These are phyloP conservation scores for Moricandia arvensis DNA, from an alignment of 345 rosid genomes.

Conservation along the genomic window DNA sequence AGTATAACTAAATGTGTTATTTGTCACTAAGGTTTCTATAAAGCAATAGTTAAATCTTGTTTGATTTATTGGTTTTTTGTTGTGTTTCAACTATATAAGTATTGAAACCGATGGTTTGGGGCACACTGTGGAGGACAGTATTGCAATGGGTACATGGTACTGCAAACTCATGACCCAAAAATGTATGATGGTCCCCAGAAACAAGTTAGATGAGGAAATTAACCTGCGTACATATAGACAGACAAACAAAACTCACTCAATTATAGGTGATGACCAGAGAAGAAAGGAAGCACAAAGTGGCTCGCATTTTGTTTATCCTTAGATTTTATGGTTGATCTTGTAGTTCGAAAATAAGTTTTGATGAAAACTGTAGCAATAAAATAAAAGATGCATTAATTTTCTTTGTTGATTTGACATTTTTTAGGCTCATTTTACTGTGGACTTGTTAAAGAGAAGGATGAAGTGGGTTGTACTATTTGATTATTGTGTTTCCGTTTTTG, in stretches of 20 bases:
- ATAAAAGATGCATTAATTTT: conserved; percentile 21
- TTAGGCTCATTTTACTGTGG: conserved; percentile 7
- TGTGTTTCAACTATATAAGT: conserved; percentile 60
- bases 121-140: conserved; percentile 74
- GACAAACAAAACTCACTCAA: conserved; percentile 21
- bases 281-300: background rate
- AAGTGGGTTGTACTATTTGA: conserved; percentile 14
- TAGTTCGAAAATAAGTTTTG: conserved; percentile 26
- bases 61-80: background rate
- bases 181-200: conserved; percentile 77
- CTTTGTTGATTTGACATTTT: conserved; percentile 23
- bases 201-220: conserved; percentile 77
- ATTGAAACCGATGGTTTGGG: conserved; percentile 76
- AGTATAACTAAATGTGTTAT: background rate
- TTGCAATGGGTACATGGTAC: conserved; percentile 68
- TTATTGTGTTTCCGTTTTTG: background rate
- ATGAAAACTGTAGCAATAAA: conserved; percentile 13
- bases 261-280: conserved; percentile 25
- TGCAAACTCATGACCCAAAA: conserved; percentile 64
- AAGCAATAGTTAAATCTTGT: background rate
- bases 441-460: background rate
- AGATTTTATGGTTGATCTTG: conserved; percentile 24
- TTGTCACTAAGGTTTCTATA: background rate
- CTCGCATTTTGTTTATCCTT: conserved; percentile 17
- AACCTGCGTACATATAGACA: conserved; percentile 14